Percentiles rank a stretch among this genome's conserved stretches.
Conservation (phyloP, 2,329 filamentous ascomycete species). For the Diaporthe sp. region DNA sequence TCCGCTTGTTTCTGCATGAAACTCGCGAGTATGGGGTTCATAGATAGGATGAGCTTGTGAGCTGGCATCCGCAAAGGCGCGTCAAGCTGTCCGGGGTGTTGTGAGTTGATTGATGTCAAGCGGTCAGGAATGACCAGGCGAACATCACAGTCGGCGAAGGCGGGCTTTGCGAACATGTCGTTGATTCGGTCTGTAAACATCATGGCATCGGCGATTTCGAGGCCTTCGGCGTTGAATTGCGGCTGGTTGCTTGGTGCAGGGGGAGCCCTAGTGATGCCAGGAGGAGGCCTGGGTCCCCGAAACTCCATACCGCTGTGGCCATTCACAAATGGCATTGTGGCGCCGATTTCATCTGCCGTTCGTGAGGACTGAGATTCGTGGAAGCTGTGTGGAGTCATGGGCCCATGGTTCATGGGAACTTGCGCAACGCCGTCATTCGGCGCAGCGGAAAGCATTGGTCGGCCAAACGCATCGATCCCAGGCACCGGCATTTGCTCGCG, state of each 20-base stretch:
- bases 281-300: conserved; percentile 33
- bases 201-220: conserved; percentile 34
- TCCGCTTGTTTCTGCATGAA: conserved; percentile 48
- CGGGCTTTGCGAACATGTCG: conserved; percentile 51
- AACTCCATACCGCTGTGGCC: conserved; percentile 35
- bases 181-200: conserved; percentile 35
- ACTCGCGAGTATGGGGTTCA: conserved; percentile 57
- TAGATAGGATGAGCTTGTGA: conserved; percentile 68
- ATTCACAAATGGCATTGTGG: conserved; percentile 28
- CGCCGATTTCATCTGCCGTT: conserved; percentile 50
- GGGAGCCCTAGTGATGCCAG: conserved; percentile 48
- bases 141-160: conserved; percentile 57
- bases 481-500: conserved; percentile 42
- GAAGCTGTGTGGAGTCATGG: conserved; percentile 71
- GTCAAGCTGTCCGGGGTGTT: conserved; percentile 42
- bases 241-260: conserved; percentile 38
- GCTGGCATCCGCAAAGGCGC: conserved; percentile 60
- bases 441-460: conserved; percentile 50
- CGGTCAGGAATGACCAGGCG: conserved; percentile 55
- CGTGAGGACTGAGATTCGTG: conserved; percentile 71
- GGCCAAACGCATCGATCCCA: conserved; percentile 53
- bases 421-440: conserved; percentile 49
- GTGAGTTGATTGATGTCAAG: conserved; percentile 37
- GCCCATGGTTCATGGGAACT: conserved; percentile 57
- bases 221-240: conserved; percentile 30